Conservation (phyloP, 768 basidiomycete genomes). For the Gymnopilus junonius region DNA sequence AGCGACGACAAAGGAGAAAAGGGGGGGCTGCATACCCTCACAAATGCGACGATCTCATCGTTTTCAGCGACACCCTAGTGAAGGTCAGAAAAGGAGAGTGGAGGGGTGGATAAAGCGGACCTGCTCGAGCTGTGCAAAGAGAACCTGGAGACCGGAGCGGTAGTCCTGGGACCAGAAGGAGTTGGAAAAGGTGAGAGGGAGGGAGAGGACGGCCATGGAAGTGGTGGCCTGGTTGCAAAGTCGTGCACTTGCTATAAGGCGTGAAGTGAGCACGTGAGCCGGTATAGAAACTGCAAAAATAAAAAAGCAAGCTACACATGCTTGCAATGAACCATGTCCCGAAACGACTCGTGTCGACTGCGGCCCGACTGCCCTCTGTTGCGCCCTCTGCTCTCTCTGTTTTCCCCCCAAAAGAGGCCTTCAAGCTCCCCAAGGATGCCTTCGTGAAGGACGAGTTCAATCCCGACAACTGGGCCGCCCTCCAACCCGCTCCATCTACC, state of each 20-base stretch:
- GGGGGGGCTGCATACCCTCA: conserved; percentile 58
- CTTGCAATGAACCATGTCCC: conserved; percentile 60
- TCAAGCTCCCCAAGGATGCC: conserved; percentile 31
- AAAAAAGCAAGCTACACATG: conserved; percentile 24
- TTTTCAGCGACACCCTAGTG: conserved; percentile 80
- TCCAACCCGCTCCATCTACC: conserved; percentile 73
- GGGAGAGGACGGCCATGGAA: conserved; percentile 83
- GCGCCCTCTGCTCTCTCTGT: conserved; percentile 55
- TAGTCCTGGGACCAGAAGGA: conserved; percentile 97
- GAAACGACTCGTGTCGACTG: conserved; percentile 52
- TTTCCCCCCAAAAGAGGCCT: conserved; percentile 66
- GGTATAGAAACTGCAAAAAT: conserved; percentile 26
- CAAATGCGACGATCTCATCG: conserved; percentile 81
- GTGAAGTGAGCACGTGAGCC: conserved; percentile 17
- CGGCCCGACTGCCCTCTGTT: conserved; percentile 54
- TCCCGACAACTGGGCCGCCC: conserved; percentile 67
- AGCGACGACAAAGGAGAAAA: background rate
- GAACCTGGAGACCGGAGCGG: conserved; percentile 77
- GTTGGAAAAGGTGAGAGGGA: conserved; percentile 88
- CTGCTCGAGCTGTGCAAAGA: conserved; percentile 80
- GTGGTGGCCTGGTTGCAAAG: no score
- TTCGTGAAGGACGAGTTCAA: conserved; percentile 52
- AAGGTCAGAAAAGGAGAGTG: conserved; percentile 19
- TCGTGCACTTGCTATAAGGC: no score
- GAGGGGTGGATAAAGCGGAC: conserved; percentile 39